Evolutionary conservation across 1,139 yeast species (phyloP).

Genomic region (Saccharomycopsis crataegensis): DNA sequence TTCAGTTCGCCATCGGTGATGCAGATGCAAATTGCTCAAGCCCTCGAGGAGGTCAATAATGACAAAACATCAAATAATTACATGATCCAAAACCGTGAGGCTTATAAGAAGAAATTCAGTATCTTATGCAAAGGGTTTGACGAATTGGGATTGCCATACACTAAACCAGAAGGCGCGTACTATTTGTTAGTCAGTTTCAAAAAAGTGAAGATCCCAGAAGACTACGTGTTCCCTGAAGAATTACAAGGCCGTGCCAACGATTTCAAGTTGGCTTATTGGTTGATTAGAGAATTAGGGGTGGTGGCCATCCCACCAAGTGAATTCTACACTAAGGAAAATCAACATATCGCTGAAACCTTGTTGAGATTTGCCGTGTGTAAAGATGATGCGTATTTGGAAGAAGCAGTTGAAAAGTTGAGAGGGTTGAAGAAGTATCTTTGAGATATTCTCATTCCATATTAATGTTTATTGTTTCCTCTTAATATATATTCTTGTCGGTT

Average conservation of each 20-base stretch:
- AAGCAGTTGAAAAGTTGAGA: slow-evolving; percentile 71
- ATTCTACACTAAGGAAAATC: slow-evolving; percentile 66
- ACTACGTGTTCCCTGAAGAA: slow-evolving; percentile 64
- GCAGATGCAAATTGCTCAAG: slow-evolving; percentile 85
- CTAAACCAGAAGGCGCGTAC: slow-evolving; percentile 88
- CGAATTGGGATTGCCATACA: slow-evolving; percentile 80
- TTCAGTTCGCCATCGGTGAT: slow-evolving; percentile 88
- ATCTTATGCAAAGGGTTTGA: slow-evolving; percentile 73
- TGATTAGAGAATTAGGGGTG: slow-evolving; percentile 85
- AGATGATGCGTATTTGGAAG: slow-evolving; percentile 70
- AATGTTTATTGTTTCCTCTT: background rate
- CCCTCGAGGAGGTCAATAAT: slow-evolving; percentile 53
- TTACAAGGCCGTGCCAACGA: slow-evolving; percentile 67
- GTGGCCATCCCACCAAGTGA: slow-evolving; percentile 97
- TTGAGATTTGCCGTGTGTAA: slow-evolving; percentile 95
- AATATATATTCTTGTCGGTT: background rate
- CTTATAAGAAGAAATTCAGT: slow-evolving; percentile 62
- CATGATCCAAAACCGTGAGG: slow-evolving; percentile 59
- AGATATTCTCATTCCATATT: background rate
- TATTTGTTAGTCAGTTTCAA: slow-evolving; percentile 82
- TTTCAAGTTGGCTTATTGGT: slow-evolving; percentile 86
- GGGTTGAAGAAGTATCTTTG: slow-evolving; percentile 58
- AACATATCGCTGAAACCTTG: slow-evolving; percentile 72
- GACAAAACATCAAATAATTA: slow-evolving; percentile 66
- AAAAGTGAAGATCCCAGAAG: slow-evolving; percentile 69